Evolutionary conservation across 169 alveolate genomes (phyloP).

Genomic region (Babesia ovis): DNA sequence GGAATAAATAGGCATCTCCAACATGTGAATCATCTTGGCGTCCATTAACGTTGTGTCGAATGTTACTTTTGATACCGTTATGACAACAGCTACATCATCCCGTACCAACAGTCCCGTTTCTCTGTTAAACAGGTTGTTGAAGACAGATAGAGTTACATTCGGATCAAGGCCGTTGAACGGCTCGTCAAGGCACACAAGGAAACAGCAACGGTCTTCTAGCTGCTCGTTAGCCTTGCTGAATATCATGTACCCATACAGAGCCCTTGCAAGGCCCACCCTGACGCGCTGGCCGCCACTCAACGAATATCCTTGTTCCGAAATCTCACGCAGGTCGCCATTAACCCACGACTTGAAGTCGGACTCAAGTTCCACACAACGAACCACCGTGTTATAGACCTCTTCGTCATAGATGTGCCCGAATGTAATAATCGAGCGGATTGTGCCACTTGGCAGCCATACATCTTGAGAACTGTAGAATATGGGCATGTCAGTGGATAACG

Average conservation of each 20-base stretch:
- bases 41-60: constrained; percentile 2
- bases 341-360: constrained; percentile 50
- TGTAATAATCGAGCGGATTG: constrained; percentile 44
- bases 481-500: constrained; percentile 54
- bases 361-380: constrained; percentile 25
- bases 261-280: constrained; percentile 89
- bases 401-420: constrained; percentile 45
- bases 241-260: constrained; percentile 77
- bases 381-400: constrained; percentile 31
- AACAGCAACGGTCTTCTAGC: constrained; percentile 51
- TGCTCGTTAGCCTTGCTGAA: constrained; percentile 46
- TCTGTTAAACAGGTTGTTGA: constrained; percentile 9
- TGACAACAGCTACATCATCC: constrained; percentile 30
- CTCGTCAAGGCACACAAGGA: constrained; percentile 56
- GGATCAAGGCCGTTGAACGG: constrained; percentile 46
- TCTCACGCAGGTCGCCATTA: constrained; percentile 45
- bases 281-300: constrained; percentile 91
- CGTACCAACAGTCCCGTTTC: constrained; percentile 22
- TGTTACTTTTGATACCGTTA: constrained; percentile 13
- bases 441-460: constrained; percentile 35
- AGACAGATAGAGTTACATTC: constrained; percentile 1
- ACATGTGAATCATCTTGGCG: background rate
- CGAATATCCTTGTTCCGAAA: constrained; percentile 47
- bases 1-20: background rate
- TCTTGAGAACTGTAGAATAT: constrained; percentile 38